Base-by-base conservation (phyloP, 306 rosid genomes). In the Cyclanthera cordifolia region DNA sequence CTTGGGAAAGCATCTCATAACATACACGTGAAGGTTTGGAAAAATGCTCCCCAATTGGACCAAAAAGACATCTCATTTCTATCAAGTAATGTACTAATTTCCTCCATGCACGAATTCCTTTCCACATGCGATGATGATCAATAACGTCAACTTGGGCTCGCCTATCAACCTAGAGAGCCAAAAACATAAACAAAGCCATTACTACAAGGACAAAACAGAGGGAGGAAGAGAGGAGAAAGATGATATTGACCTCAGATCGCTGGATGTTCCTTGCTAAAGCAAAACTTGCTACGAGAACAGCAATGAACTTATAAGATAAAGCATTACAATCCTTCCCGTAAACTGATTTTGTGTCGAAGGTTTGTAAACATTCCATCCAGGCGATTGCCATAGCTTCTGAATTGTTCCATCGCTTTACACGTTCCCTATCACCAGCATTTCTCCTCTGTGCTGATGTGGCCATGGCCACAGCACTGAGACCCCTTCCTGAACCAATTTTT, bases 341-440 rank as follows among this genome's bases (percentile, higher is more conserved):
- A 46, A 93, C 94, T 3, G 96, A 90, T 83, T 82, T 87, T 37
- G 99, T 93, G 84, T 86, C 95, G 77, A 93, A 86, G 78, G 96
- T 94, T 75, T 88, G 95, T 81, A 93, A 73, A 82, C 99, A 93
- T 81, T 93, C 99, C 82, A 84, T 87, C 99, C 99, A 93, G 45
- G 99, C 99, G 81, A 90, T 91, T 78, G 82, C 99, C 99, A 87
- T 93, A 66, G 99, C 96, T 88, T 93, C 99, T 74, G 88, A 77
- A 69, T 84, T 50, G 79, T 66, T 93, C 99, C 99, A 93, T 78
- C 99, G 84, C 82, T 71, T 78, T 75, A 85, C 96, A 41, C 99
- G 96, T 64, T 90, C 95, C 87, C 74, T 78, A 80, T 93, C 96
- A 79, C 95, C 74, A 57, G 79, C 85, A 79, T 23, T 88, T 80